These are phyloP conservation scores for Kwoniella dejecticola DNA, from an alignment of 768 basidiomycete species.

Conservation along the genomic window DNA sequence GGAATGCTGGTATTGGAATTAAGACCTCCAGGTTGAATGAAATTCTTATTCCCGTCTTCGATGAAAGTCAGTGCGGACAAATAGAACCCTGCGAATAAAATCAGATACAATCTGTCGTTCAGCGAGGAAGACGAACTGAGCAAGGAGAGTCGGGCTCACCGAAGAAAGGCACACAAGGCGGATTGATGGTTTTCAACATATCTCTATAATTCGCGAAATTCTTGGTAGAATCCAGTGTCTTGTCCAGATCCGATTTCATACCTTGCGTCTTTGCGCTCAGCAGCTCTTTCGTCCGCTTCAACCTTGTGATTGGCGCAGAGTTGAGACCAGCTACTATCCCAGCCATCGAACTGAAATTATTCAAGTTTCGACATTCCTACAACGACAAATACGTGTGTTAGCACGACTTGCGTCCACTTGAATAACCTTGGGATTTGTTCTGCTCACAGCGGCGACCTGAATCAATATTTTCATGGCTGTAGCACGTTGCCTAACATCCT, in stretches of 20 bases:
- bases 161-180: conserved; percentile 95
- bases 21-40: conserved; percentile 55
- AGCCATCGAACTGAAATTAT: conserved; percentile 97
- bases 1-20: not conserved
- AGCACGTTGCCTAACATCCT: conserved; percentile 79
- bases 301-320: conserved; percentile 84
- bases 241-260: conserved; percentile 76
- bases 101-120: no score
- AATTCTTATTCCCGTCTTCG: conserved; percentile 92
- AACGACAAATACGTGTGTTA: not conserved
- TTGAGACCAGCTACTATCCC: conserved; percentile 93
- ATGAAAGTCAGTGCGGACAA: conserved; percentile 96
- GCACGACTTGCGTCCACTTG: conserved; percentile 6
- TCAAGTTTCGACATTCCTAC: conserved; percentile 81
- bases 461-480: conserved; percentile 84
- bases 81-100: conserved; percentile 76
- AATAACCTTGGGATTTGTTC: conserved; percentile 1
- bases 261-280: conserved; percentile 73
- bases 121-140: no score
- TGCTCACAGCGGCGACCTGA: conserved; percentile 63
- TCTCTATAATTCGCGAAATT: conserved; percentile 92
- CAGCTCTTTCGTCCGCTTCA: conserved; percentile 92
- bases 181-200: conserved; percentile 75
- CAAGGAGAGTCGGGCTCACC: no score
- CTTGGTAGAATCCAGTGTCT: conserved; percentile 87